These are phyloP conservation scores for Schizophyllum commune DNA, from an alignment of 1,284 basidiomycete genomes.

Conservation along the genomic window DNA sequence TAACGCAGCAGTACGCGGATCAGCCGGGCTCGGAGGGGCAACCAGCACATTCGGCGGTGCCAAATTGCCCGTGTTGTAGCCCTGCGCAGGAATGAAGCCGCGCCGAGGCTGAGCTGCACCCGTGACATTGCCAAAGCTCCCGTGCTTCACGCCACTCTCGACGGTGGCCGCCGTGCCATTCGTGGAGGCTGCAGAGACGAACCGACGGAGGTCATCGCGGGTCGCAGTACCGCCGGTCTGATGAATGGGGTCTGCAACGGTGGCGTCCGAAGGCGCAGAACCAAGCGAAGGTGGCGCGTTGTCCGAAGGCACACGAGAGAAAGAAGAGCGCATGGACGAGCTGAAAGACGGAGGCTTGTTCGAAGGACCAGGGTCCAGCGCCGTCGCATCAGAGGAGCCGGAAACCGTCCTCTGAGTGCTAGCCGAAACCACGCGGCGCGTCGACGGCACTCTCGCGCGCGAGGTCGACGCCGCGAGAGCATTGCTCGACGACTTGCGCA, in stretches of 20 bases:
- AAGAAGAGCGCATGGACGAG: not conserved
- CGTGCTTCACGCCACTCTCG: not conserved
- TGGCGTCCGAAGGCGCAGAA: not conserved
- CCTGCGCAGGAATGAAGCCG: not conserved
- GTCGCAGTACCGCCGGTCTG: not conserved
- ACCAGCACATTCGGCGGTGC: not conserved
- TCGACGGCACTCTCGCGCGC: not conserved
- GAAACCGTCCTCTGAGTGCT: not conserved
- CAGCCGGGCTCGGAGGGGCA: not conserved
- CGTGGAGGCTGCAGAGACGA: not conserved
- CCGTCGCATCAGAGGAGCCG: not conserved
- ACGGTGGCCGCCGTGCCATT: not conserved
- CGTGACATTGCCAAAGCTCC: not conserved
- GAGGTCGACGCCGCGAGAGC: not conserved
- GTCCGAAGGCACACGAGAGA: not conserved
- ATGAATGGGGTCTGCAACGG: not conserved
- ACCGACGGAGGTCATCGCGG: not conserved
- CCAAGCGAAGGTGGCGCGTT: not conserved
- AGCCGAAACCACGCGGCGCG: not conserved
- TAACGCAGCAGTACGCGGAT: conserved; percentile 39
- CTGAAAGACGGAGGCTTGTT: not conserved
- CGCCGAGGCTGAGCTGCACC: not conserved
- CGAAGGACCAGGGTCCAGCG: not conserved
- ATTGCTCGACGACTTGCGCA: not conserved
- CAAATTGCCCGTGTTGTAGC: not conserved